Percentiles rank a stretch among this genome's conserved stretches.
These are phyloP conservation scores for Apiospora pterosperma DNA, from an alignment of 2,329 filamentous ascomycete species.

Conservation along the genomic window DNA sequence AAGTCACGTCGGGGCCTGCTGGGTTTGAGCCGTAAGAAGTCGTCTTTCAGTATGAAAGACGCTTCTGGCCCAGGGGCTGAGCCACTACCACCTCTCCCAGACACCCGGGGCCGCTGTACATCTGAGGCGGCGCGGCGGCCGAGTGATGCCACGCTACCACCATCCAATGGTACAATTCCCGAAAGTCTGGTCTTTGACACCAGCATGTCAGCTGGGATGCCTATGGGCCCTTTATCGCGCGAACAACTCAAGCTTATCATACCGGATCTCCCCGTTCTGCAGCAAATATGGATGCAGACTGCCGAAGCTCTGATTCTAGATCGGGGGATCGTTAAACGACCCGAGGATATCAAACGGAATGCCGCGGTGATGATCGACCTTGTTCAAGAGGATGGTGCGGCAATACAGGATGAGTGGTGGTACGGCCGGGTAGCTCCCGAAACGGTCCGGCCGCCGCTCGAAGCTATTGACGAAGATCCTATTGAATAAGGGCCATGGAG, in stretches of 20 bases:
- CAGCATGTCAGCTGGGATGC: slow-evolving; percentile 58
- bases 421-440: slow-evolving; percentile 53
- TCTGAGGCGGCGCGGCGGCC: slow-evolving; percentile 24
- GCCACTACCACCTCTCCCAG: slow-evolving; percentile 4
- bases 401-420: slow-evolving; percentile 61
- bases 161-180: slow-evolving; percentile 11
- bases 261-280: slow-evolving; percentile 53
- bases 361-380: slow-evolving; percentile 60
- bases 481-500: slow-evolving; percentile 26
- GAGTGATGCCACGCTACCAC: slow-evolving; percentile 20
- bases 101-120: slow-evolving; percentile 22
- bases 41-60: slow-evolving; percentile 34
- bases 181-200: slow-evolving; percentile 53
- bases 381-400: slow-evolving; percentile 58
- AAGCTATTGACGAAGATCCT: slow-evolving; percentile 50
- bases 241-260: slow-evolving; percentile 50
- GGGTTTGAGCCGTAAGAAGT: slow-evolving; percentile 57
- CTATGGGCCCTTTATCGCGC: slow-evolving; percentile 52
- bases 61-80: slow-evolving; percentile 5
- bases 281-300: slow-evolving; percentile 60
- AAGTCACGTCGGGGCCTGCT: slow-evolving; percentile 51
- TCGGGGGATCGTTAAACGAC: slow-evolving; percentile 53
- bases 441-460: slow-evolving; percentile 49
- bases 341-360: slow-evolving; percentile 61
- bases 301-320: slow-evolving; percentile 61